Evolutionary conservation across 2,329 filamentous ascomycete species (phyloP).

Genomic region (Verticillium nonalfalfae): DNA sequence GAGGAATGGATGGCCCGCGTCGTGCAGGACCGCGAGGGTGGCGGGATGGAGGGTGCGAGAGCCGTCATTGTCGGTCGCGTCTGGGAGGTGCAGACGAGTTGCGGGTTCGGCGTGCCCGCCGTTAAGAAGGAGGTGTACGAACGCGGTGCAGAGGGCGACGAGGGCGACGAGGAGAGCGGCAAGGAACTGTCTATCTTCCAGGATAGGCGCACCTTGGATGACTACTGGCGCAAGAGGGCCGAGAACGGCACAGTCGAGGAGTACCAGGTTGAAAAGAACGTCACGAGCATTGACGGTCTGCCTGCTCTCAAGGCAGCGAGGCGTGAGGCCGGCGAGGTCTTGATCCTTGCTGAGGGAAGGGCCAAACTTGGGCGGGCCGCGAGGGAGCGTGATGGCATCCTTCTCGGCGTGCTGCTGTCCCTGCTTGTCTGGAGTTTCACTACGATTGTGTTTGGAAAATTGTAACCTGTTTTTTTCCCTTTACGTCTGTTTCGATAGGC

Average conservation of each 20-base stretch:
- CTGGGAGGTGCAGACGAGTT: conserved; percentile 61
- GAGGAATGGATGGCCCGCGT: conserved; percentile 36
- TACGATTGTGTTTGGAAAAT: background rate
- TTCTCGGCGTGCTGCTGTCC: conserved; percentile 12
- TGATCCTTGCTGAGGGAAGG: conserved; percentile 34
- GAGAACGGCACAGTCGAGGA: conserved; percentile 40
- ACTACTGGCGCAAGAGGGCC: conserved; percentile 41
- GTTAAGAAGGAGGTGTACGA: conserved; percentile 33
- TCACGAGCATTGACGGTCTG: conserved; percentile 50
- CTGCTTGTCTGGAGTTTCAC: conserved; percentile 5
- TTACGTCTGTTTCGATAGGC: background rate
- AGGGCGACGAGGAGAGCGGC: background rate
- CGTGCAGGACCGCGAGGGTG: conserved; percentile 21
- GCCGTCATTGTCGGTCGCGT: conserved; percentile 57
- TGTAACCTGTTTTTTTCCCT: background rate
- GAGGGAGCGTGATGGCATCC: conserved; percentile 9
- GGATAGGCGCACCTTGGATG: conserved; percentile 49
- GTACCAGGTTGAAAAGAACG: conserved; percentile 54
- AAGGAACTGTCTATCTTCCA: conserved; percentile 37
- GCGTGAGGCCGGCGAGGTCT: conserved; percentile 37
- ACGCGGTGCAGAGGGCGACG: conserved; percentile 1
- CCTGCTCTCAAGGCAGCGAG: conserved; percentile 50
- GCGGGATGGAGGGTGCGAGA: conserved; percentile 40
- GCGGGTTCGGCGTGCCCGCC: conserved; percentile 58
- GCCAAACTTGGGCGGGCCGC: background rate